Evolutionary conservation across 2,329 filamentous ascomycete species (phyloP), one percentile per base, ranked within the genome.

Genomic region (Pseudopyricularia javanii): DNA sequence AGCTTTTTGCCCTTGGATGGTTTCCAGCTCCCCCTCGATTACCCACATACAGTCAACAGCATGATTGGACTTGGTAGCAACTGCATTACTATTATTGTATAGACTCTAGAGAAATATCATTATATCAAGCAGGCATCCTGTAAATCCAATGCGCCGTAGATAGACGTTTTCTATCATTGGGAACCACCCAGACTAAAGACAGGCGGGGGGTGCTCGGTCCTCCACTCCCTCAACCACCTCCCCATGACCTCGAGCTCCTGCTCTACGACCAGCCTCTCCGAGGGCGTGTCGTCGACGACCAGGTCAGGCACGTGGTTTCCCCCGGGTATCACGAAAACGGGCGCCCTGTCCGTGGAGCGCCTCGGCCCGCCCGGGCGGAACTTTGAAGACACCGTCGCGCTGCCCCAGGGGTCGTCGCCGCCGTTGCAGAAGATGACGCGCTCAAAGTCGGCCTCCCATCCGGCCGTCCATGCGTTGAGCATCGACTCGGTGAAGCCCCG

Each of bases 351-450:
- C 2, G 65, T 65, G 54, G 64, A 63, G 54, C 62, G 24, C 45
- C 63, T 59, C 8, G 65, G 67, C 3, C 70, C 70, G 12, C 65
- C 68, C 2, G 68, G 68, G 3, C 68, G 63, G 59, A 62, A 66
- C 17, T 57, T 59, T 54, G 65, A 66, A 48, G 63, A 66, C 37
- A 70, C 63, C 2, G 69, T 71, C 24, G 63, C 61, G 54, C 69
- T 65, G 26, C 62, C 61, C 69, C 70, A 72, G 4, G 69, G 69
- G 56, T 72, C 70, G 55, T 60, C 62, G 55, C 69, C 58, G 50
- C 70, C 68, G 56, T 72, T 71, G 50, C 66, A 64, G 62, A 68
- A 66, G 59, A 70, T 64, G 22, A 69, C 60, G 9, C 67, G 62
- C 14, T 64, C 65, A 7, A 63, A 63, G 58, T 66, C 62, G 28